Percentiles rank a stretch among this genome's conserved stretches.
Conservation (phyloP, 2,329 filamentous ascomycete species). For the Geosmithia putterillii region DNA sequence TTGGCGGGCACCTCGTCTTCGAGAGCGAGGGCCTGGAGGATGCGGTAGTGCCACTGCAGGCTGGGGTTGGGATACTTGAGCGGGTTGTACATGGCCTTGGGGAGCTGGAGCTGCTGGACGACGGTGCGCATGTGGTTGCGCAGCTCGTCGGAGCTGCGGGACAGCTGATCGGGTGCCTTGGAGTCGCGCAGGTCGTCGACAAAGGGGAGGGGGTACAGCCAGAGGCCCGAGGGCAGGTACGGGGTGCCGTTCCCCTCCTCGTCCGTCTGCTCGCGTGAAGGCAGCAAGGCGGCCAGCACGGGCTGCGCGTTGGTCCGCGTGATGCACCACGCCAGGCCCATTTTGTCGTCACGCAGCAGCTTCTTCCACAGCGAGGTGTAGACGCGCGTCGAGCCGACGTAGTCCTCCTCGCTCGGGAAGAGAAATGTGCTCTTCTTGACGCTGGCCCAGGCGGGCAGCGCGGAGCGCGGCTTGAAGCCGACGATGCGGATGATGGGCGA, state of each 20-base stretch:
- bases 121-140: conserved; percentile 74
- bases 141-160: conserved; percentile 53
- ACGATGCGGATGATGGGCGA: conserved; percentile 76
- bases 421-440: conserved; percentile 82
- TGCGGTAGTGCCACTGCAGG: conserved; percentile 94
- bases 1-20: conserved; percentile 81
- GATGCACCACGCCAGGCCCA: conserved; percentile 84
- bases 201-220: conserved; percentile 79
- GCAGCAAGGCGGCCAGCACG: conserved; percentile 67
- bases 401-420: conserved; percentile 84
- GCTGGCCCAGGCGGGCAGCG: conserved; percentile 73
- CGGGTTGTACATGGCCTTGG: conserved; percentile 74
- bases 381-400: conserved; percentile 80
- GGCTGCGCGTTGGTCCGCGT: conserved; percentile 71
- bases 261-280: conserved; percentile 55
- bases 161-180: conserved; percentile 44
- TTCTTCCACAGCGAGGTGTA: conserved; percentile 89
- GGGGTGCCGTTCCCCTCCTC: conserved; percentile 50
- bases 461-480: conserved; percentile 75
- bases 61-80: conserved; percentile 81
- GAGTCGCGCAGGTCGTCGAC: conserved; percentile 75
- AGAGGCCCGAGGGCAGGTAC: conserved; percentile 69
- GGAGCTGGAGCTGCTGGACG: conserved; percentile 77
- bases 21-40: conserved; percentile 80
- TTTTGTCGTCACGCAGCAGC: conserved; percentile 63